Conservation (phyloP, 805 yeast genomes). For the Cyberlindnera xishuangbannaensis region DNA sequence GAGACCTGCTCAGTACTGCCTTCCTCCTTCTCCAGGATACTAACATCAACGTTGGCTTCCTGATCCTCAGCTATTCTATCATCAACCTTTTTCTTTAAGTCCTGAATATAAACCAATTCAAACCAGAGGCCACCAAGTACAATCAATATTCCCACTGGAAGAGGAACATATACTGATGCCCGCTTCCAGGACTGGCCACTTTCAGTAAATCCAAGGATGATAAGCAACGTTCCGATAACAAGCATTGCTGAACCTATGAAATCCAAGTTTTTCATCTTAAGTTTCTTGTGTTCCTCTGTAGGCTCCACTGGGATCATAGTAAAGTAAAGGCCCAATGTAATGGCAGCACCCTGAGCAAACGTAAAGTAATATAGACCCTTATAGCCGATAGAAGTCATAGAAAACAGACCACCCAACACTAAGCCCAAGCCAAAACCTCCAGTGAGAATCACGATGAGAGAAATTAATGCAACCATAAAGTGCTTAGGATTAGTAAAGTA, state of each 20-base stretch:
- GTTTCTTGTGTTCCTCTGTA: conserved; percentile 18
- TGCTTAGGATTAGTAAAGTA: conserved; percentile 24
- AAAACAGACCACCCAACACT: conserved; percentile 41
- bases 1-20: too few relatives aligned
- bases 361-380: conserved; percentile 34
- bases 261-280: conserved; percentile 28
- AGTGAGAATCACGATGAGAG: conserved; percentile 24
- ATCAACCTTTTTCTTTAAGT: conserved; percentile 12
- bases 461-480: conserved; percentile 24
- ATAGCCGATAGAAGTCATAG: conserved; percentile 32
- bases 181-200: conserved; percentile 39
- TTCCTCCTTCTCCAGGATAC: conserved; percentile 8
- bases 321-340: conserved; percentile 23
- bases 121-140: conserved; percentile 24
- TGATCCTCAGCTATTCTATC: conserved; percentile 4
- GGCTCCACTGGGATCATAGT: conserved; percentile 27
- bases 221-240: conserved; percentile 31
- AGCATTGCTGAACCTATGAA: conserved; percentile 30
- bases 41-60: conserved; percentile 1
- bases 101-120: conserved; percentile 26
- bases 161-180: conserved; percentile 36
- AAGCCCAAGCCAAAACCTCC: conserved; percentile 35
- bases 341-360: conserved; percentile 27
- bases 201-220: conserved; percentile 39
- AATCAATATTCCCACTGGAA: conserved; percentile 33